Base-by-base conservation (phyloP, 352 stramenopile species). In the Phytophthora ohioensis region DNA sequence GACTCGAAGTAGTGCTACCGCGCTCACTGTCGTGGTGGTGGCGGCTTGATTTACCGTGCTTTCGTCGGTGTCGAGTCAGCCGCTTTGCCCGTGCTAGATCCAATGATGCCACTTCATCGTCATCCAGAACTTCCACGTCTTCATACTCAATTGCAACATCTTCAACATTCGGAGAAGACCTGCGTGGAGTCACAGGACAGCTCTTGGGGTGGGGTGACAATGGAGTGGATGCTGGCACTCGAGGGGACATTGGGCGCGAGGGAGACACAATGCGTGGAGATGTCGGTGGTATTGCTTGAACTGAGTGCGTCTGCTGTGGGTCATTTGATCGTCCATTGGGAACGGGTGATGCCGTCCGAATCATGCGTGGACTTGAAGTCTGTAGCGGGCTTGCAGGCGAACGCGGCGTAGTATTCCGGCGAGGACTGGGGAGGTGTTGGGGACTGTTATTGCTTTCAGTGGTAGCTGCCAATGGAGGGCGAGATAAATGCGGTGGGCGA, bases 71-170 rank as follows among this genome's bases (percentile, higher is more conserved):
- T 41, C 45, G 41, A 32, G 35, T 57, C 41, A 70, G 34, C 63
- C 8, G 31, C 39, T 61, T 75, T 49, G 41, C 60, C 45, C 38
- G 75, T 41, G 55, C 58, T 39, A 52, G 59, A 13, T 76, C 62
- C 48, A 51, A 39, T 34, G 58, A 73, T 34, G n/a, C 42, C 2
- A 56, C 42, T 45, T 57, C 46, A n/a, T 58, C 56, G 9, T 73
- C 69, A 31, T 79, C 76, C 7, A 85, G 31, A 13, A 75, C 53
- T 54, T 84, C 75, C 17, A 82, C 79, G 15, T 83, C 77, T 64
- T 87, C 79, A 13, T 78, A 83, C 49, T 85, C 79, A 34, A 76
- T 47, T 8, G 65, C 66, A 45, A 45, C 8, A 6, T 83, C 68
- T 31, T 67, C 57, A 53, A 8, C 31, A 58, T 43, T 67, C 7